Evolutionary conservation across 139 green algal species (phyloP).

Genomic region (Micractinium sp.): DNA sequence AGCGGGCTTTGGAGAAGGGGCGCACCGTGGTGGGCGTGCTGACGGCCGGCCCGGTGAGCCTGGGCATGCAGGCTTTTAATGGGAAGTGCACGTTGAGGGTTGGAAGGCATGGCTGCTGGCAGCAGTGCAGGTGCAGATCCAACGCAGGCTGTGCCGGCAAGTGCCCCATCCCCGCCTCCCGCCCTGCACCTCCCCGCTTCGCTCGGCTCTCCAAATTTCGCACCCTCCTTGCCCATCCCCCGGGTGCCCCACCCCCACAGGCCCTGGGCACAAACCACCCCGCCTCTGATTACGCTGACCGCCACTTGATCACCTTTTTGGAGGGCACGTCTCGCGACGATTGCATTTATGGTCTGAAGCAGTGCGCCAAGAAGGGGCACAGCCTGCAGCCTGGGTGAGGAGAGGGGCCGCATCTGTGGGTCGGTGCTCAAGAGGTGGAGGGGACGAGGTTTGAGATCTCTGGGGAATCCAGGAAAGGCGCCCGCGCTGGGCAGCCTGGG

Average conservation of each 20-base stretch:
- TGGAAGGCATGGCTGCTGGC: background rate
- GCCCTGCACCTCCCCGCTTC: no score
- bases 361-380: conserved; percentile 32
- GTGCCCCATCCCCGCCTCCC: no score
- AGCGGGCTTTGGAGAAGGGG: conserved; percentile 41
- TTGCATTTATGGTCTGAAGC: conserved; percentile 47
- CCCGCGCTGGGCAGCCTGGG: background rate
- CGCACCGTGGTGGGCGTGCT: background rate
- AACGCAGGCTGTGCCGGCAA: background rate
- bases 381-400: background rate
- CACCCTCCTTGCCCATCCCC: no score
- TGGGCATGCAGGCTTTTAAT: background rate
- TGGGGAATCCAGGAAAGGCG: no score
- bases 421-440: background rate
- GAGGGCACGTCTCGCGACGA: conserved; percentile 18
- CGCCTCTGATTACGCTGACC: background rate
- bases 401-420: no score
- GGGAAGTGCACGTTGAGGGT: background rate
- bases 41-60: background rate
- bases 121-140: background rate
- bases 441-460: no score
- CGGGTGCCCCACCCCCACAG: background rate
- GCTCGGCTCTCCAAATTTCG: no score
- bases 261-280: conserved; percentile 41
- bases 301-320: conserved; percentile 25